Evolutionary conservation across 2,329 filamentous ascomycete species (phyloP).

Genomic region (Fusarium poae): DNA sequence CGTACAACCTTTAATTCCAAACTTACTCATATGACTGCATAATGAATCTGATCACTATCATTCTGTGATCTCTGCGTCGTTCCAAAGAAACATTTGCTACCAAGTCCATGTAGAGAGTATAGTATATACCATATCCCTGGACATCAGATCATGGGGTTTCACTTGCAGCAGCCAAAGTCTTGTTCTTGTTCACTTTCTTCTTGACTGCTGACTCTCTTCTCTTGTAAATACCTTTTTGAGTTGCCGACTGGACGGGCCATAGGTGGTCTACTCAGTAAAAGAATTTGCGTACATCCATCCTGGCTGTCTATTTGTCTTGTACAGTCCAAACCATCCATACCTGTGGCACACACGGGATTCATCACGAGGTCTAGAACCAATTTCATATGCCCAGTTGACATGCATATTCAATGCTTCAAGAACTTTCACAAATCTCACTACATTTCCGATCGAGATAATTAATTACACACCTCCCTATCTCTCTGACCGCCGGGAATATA

Average conservation of each 20-base stretch:
- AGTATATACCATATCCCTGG: background rate
- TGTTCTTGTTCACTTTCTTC: background rate
- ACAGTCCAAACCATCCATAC: background rate
- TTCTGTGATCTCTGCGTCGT: background rate
- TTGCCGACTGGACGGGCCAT: background rate
- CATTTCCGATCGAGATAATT: background rate
- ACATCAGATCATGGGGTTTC: slow-evolving; percentile 33
- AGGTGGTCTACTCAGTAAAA: background rate
- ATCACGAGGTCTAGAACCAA: slow-evolving; percentile 20
- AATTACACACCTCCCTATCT: background rate
- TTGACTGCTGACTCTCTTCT: slow-evolving; percentile 2
- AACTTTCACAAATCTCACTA: slow-evolving; percentile 1
- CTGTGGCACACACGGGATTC: slow-evolving; percentile 12
- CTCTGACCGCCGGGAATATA: slow-evolving; percentile 1
- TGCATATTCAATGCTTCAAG: slow-evolving; percentile 1
- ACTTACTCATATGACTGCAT: slow-evolving; percentile 12
- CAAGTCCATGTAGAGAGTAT: background rate
- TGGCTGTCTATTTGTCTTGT: background rate
- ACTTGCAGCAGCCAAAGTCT: background rate
- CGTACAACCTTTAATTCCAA: background rate
- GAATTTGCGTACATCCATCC: background rate
- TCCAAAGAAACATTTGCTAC: background rate
- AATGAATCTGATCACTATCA: background rate
- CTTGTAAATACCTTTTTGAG: slow-evolving; percentile 1
- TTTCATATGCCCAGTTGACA: slow-evolving; percentile 6